These are phyloP conservation scores for Favolaschia claudopus DNA, from an alignment of 768 basidiomycete species.

Conservation along the genomic window DNA sequence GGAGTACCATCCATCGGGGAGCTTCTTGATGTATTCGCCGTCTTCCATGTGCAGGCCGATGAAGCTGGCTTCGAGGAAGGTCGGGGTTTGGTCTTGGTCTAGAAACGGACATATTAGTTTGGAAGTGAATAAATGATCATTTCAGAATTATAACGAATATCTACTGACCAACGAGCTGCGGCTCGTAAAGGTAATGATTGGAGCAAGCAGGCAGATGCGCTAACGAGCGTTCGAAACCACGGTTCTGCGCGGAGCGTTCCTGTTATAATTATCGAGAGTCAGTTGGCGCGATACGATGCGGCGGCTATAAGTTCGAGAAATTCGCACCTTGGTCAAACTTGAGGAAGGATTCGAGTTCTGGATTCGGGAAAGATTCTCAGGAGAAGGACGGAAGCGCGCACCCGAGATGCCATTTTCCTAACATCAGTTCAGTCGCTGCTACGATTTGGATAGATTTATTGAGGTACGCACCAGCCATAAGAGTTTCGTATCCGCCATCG, in stretches of 20 bases:
- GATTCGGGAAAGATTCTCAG: too few relatives aligned
- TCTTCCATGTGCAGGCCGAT: slow-evolving; percentile 17
- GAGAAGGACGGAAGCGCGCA: too few relatives aligned
- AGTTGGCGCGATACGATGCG: too few relatives aligned
- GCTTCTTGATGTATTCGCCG: slow-evolving; percentile 12
- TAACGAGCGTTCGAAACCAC: slow-evolving; percentile 9
- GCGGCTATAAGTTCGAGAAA: too few relatives aligned
- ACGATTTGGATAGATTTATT: not conserved
- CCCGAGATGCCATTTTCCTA: slow-evolving; percentile 15
- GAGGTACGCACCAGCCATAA: not conserved
- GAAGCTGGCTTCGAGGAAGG: slow-evolving; percentile 10
- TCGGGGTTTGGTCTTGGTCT: slow-evolving; percentile 8
- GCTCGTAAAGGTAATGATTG: slow-evolving; percentile 13
- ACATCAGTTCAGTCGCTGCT: not conserved
- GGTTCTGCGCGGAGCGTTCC: slow-evolving; percentile 11
- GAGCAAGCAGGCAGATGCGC: slow-evolving; percentile 7
- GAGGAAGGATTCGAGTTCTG: too few relatives aligned
- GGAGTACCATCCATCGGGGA: slow-evolving; percentile 9
- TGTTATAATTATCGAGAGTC: not conserved
- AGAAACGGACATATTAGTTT: too few relatives aligned
- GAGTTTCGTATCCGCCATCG: slow-evolving; percentile 9
- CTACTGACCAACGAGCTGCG: slow-evolving; percentile 2
- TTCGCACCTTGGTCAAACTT: too few relatives aligned
- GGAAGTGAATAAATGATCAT: not conserved
- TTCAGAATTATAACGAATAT: not conserved